Conservation (phyloP, 208 protist genomes). For the Trypanosoma cruzi region DNA sequence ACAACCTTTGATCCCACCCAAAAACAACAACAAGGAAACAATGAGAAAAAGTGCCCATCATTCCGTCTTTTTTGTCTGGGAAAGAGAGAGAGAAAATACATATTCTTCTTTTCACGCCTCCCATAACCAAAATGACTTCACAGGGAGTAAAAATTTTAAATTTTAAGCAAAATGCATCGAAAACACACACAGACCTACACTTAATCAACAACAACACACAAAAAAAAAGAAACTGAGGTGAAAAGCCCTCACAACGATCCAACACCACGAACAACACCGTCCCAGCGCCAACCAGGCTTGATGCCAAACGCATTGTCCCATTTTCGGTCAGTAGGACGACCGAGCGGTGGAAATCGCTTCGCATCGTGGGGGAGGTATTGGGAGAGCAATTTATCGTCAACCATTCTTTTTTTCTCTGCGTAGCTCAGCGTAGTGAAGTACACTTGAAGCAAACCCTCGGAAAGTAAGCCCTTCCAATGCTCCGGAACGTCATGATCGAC, state of each 20-base stretch:
- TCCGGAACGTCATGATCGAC: slow-evolving; percentile 51
- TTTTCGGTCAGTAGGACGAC: background rate
- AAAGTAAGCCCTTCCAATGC: slow-evolving; percentile 58
- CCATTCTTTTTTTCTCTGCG: slow-evolving; percentile 24
- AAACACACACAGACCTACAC: background rate
- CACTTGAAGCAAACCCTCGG: slow-evolving; percentile 49
- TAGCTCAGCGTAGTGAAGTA: slow-evolving; percentile 55
- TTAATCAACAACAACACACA: too few species aligned
- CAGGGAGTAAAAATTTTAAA: background rate
- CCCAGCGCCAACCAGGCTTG: slow-evolving; percentile 80
- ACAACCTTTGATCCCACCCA: background rate
- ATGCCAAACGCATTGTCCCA: slow-evolving; percentile 42
- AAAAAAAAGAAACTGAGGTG: background rate
- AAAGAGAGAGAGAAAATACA: background rate
- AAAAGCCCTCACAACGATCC: background rate
- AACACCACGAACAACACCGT: slow-evolving; percentile 80
- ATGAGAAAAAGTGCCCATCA: background rate
- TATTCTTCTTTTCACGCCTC: background rate
- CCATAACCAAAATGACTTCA: background rate
- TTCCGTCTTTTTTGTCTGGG: background rate
- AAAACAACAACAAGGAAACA: background rate
- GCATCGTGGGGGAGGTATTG: slow-evolving; percentile 64
- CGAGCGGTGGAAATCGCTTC: slow-evolving; percentile 12
- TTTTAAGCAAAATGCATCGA: too few species aligned
- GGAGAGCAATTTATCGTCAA: slow-evolving; percentile 66